Percentiles rank a stretch among this genome's conserved stretches.
phyloP scores from a whole-genome alignment of 2,329 filamentous ascomycete species.

The Pestalotiopsis sp. region DNA sequence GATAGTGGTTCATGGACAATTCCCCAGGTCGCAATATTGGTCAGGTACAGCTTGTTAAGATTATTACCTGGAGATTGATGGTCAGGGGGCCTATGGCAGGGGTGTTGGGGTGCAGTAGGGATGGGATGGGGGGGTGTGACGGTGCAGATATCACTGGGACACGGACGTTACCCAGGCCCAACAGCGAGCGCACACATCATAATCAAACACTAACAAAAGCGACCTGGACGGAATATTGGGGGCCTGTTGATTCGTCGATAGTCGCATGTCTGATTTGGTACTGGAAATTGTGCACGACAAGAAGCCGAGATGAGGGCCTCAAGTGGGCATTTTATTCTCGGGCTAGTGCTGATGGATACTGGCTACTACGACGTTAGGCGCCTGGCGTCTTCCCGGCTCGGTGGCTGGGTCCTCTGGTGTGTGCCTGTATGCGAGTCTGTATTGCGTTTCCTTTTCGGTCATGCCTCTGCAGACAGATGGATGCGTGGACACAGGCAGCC shows the following conservation, averaged over 20 bases:
- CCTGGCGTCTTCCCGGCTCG: not conserved
- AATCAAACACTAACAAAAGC: not conserved
- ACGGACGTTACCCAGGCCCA: not conserved
- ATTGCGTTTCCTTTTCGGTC: not conserved
- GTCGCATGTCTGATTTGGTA: not conserved
- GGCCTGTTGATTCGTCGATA: not conserved
- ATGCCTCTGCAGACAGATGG: not conserved
- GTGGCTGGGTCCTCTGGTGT: not conserved
- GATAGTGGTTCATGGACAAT: not conserved
- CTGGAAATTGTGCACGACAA: not conserved
- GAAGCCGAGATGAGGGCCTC: not conserved
- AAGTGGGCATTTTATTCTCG: not conserved
- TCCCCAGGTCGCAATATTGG: not conserved
- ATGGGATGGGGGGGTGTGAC: not conserved
- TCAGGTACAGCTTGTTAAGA: slow-evolving; percentile 9
- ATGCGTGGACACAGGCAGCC: not conserved
- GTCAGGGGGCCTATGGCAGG: slow-evolving; percentile 2
- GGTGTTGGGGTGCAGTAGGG: not conserved
- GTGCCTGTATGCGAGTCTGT: not conserved
- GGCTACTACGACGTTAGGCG: not conserved
- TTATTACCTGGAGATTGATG: slow-evolving; percentile 9
- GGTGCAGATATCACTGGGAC: not conserved
- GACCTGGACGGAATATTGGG: not conserved
- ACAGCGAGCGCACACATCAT: not conserved
- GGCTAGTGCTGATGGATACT: not conserved